These are phyloP conservation scores for Trichosporon asahii DNA, from an alignment of 1,284 basidiomycete genomes.

Conservation along the genomic window DNA sequence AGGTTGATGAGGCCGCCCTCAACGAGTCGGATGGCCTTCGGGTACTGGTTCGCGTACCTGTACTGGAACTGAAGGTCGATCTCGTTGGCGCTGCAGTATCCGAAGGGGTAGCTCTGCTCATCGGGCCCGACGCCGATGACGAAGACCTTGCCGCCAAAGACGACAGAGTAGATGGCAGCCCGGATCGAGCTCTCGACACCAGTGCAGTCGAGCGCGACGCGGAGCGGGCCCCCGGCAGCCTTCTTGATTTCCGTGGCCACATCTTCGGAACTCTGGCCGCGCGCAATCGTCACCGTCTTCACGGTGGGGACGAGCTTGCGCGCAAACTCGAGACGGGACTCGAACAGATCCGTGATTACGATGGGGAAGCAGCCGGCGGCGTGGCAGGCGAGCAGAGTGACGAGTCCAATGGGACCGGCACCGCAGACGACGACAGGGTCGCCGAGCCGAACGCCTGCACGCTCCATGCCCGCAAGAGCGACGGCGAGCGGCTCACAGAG, in stretches of 20 bases:
- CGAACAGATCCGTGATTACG: slow-evolving; percentile 56
- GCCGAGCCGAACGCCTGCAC: slow-evolving; percentile 54
- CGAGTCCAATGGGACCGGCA: slow-evolving; percentile 57
- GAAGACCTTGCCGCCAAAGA: slow-evolving; percentile 55
- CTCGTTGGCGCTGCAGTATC: slow-evolving; percentile 56
- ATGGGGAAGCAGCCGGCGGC: slow-evolving; percentile 58
- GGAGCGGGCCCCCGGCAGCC: slow-evolving; percentile 40
- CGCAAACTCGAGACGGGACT: slow-evolving; percentile 56
- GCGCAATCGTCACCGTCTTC: slow-evolving; percentile 48
- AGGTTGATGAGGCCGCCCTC: slow-evolving; percentile 75
- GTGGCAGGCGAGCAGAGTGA: slow-evolving; percentile 55
- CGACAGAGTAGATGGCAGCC: slow-evolving; percentile 64
- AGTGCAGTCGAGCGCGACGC: slow-evolving; percentile 57
- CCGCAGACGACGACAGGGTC: slow-evolving; percentile 54
- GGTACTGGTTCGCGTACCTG: slow-evolving; percentile 59
- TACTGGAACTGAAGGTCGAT: slow-evolving; percentile 57
- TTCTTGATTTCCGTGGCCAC: slow-evolving; percentile 44
- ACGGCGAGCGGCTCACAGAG: slow-evolving; percentile 57
- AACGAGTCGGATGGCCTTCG: slow-evolving; percentile 76
- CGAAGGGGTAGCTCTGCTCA: slow-evolving; percentile 54
- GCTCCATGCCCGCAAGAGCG: slow-evolving; percentile 57
- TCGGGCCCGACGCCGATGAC: slow-evolving; percentile 58
- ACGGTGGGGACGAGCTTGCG: slow-evolving; percentile 55
- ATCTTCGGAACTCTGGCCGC: slow-evolving; percentile 39
- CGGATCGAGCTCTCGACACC: slow-evolving; percentile 84